Evolutionary conservation across 495 filamentous ascomycete species (phyloP).

Genomic region (Aspergillus affinis): DNA sequence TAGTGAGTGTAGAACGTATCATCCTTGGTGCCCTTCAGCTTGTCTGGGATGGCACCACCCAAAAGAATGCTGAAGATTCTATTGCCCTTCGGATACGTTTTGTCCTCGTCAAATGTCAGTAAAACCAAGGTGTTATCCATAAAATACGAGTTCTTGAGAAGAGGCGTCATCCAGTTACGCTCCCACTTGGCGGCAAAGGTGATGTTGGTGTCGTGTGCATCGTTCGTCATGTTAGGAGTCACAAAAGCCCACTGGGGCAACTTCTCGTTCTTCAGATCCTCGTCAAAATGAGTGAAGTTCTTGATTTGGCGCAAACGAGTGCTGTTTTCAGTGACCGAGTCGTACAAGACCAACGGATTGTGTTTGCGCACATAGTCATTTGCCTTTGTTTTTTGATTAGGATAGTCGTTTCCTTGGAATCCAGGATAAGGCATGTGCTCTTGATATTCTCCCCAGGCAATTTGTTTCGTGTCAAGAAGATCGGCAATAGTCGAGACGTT

Average conservation of each 20-base stretch:
- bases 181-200: constrained; percentile 60
- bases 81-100: constrained; percentile 55
- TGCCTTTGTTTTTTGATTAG: constrained; percentile 49
- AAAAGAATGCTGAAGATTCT: constrained; percentile 61
- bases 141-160: constrained; percentile 64
- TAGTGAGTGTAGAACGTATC: constrained; percentile 72
- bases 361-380: constrained; percentile 80
- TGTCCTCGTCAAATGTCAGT: constrained; percentile 68
- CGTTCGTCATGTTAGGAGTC: constrained; percentile 75
- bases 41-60: constrained; percentile 60
- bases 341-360: constrained; percentile 62
- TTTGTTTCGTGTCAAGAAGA: constrained; percentile 64
- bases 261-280: constrained; percentile 54
- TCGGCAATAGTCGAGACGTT: constrained; percentile 71
- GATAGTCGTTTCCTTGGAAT: constrained; percentile 58
- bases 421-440: constrained; percentile 69
- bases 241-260: constrained; percentile 75
- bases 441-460: constrained; percentile 70
- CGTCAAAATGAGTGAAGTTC: constrained; percentile 63
- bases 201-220: constrained; percentile 68
- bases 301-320: constrained; percentile 62
- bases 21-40: constrained; percentile 61
- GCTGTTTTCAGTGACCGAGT: constrained; percentile 54
- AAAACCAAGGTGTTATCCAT: constrained; percentile 67
- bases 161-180: constrained; percentile 56